Base-by-base conservation (phyloP, 176 grass and related monocot genomes). In the Rhynchospora tenuis region DNA sequence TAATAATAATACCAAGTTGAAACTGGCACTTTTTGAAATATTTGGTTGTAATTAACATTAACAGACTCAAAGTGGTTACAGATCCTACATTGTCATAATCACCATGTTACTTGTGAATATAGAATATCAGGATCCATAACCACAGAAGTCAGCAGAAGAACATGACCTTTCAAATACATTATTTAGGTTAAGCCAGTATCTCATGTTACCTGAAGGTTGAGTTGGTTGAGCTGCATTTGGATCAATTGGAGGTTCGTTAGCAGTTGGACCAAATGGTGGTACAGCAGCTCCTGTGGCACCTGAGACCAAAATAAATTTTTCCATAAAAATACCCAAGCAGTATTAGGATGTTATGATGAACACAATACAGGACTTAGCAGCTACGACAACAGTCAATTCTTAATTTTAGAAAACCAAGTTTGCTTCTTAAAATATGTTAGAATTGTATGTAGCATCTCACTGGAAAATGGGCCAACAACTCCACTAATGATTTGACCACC, bases 401-500 rank as follows among this genome's bases (percentile, higher is more conserved):
- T 9, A 77, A 77, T 54, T 29, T 52, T 31, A 56, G 51, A 82
- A 62, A 50, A 82, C 5, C 33, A 86, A 70, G 42, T 65, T 63
- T 83, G 67, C 1, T 29, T 77, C 50, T 31, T 77, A 56, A 23
- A 55, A 86, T 64, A 89, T 67, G 43, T 86, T 87, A 62, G 83
- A 83, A 62, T 84, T 87, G 48, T 83, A 86, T 84, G 81, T 86
- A 88, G 84, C 85, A 85, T 91, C 89, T 88, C 83, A 75, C 78
- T 79, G 87, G 86, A 50, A 86, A 94, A 89, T 65, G 86, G 56
- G 86, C 89, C 85, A 85, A 86, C 91, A 78, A 90, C 67, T 87
- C 93, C 93, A 75, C 81, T 82, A 19, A 90, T 20, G 76, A 87
- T 64, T 79, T 92, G 95, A 68, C 90, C 85, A 71, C 81, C 81